Evolutionary conservation across 106 monocot genomes (phyloP).

Genomic region (Phalaenopsis aphrodite): DNA sequence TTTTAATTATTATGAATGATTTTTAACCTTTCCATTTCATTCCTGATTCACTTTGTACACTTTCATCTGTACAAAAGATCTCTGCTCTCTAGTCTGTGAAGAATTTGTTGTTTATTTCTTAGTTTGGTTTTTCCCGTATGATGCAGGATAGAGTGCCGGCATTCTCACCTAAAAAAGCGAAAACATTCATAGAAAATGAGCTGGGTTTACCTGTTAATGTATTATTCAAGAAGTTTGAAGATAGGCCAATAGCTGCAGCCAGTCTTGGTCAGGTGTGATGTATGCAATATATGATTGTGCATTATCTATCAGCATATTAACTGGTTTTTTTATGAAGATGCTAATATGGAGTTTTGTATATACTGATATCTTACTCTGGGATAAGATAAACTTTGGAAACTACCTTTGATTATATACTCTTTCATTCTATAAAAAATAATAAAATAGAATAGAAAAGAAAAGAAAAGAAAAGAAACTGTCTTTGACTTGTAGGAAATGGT

Average conservation of each 20-base stretch:
- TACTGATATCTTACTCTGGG: neutral
- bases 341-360: neutral
- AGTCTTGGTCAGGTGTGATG: slow-evolving; percentile 94
- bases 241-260: slow-evolving; percentile 84
- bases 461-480: neutral
- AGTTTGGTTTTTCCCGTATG: neutral
- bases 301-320: neutral
- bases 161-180: slow-evolving; percentile 86
- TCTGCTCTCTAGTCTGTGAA: neutral
- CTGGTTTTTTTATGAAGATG: neutral
- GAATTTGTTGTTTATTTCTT: slow-evolving; percentile 8
- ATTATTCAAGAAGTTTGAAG: slow-evolving; percentile 89
- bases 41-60: neutral
- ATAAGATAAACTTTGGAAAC: neutral
- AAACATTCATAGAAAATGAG: slow-evolving; percentile 64
- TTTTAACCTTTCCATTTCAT: neutral
- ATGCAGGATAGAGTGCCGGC: slow-evolving; percentile 91
- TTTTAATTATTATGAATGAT: slow-evolving; percentile 1
- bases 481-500: neutral
- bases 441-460: too few species aligned
- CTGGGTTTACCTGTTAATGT: slow-evolving; percentile 67
- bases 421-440: too few species aligned
- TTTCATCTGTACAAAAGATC: neutral
- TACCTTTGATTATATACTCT: neutral
- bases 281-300: neutral